Evolutionary conservation across 164 flowering plant species (phyloP).

Genomic region (Saururus chinensis): DNA sequence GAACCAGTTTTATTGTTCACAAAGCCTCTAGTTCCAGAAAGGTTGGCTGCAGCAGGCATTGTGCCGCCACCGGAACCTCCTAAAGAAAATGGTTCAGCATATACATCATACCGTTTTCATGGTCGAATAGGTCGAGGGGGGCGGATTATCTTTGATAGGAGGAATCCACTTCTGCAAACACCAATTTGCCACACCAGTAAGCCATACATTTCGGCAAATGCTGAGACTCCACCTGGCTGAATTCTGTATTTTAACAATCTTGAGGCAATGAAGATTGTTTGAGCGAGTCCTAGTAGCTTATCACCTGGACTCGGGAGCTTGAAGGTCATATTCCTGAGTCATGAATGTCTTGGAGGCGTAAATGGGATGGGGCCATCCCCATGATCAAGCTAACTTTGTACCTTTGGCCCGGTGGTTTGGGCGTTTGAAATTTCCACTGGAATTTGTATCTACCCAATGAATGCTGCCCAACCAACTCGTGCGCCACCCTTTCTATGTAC

Average conservation of each 20-base stretch:
- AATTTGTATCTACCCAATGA: background rate
- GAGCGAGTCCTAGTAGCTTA: background rate
- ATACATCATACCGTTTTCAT: constrained; percentile 29
- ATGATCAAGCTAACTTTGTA: background rate
- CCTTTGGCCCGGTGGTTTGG: background rate
- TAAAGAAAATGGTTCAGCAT: constrained; percentile 22
- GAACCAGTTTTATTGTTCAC: constrained; percentile 83
- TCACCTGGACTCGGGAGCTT: background rate
- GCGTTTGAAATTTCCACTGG: background rate
- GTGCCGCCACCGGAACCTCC: constrained; percentile 46
- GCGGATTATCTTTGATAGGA: constrained; percentile 80
- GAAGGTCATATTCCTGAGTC: background rate
- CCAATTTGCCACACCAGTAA: constrained; percentile 44
- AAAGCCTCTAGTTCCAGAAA: constrained; percentile 68
- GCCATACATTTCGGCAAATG: constrained; percentile 29
- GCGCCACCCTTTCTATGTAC: background rate
- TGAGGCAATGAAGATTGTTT: background rate
- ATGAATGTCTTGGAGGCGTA: background rate
- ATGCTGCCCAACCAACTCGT: too few relatives aligned
- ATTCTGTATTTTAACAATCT: background rate
- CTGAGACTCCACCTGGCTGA: constrained; percentile 29
- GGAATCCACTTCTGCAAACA: constrained; percentile 64
- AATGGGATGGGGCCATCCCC: background rate
- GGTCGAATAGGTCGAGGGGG: constrained; percentile 98
- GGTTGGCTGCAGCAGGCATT: constrained; percentile 74